Conservation (phyloP, 2,329 filamentous ascomycete genomes). For the Canariomyces notabilis region DNA sequence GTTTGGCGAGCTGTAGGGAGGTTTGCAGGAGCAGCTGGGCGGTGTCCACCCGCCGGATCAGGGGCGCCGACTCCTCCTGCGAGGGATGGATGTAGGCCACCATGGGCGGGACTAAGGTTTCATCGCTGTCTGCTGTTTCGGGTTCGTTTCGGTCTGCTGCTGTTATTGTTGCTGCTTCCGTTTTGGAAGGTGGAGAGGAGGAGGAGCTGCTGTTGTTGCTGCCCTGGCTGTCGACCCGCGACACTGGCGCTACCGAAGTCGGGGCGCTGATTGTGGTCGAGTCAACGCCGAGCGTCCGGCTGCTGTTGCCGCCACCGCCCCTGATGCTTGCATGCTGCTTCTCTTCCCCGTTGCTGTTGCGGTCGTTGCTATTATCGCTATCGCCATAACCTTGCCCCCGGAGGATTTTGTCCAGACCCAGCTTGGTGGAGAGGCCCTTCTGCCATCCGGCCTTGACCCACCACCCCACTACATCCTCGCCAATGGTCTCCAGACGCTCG, state of each 20-base stretch:
- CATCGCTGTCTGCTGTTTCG: not conserved
- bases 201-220: constrained; percentile 17
- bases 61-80: constrained; percentile 39
- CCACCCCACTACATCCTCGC: constrained; percentile 88
- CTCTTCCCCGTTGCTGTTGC: constrained; percentile 4
- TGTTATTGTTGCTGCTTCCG: too few species aligned
- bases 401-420: constrained; percentile 65
- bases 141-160: too few species aligned
- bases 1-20: constrained; percentile 80
- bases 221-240: constrained; percentile 7
- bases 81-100: constrained; percentile 76
- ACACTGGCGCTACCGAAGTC: constrained; percentile 18
- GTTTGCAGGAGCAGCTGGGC: constrained; percentile 73
- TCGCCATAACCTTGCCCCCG: too few species aligned
- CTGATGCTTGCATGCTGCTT: constrained; percentile 8
- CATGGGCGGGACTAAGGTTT: constrained; percentile 58
- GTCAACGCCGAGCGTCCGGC: constrained; percentile 7
- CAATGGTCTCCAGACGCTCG: constrained; percentile 77
- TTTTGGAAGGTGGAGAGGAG: constrained; percentile 22
- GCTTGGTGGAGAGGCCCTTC: constrained; percentile 68
- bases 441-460: constrained; percentile 97
- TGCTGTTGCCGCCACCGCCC: not conserved
- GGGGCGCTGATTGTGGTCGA: constrained; percentile 8
- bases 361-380: constrained; percentile 21
- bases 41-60: constrained; percentile 86